phyloP scores from a whole-genome alignment of 2,329 filamentous ascomycete genomes.

The Penicillium concentricum region DNA sequence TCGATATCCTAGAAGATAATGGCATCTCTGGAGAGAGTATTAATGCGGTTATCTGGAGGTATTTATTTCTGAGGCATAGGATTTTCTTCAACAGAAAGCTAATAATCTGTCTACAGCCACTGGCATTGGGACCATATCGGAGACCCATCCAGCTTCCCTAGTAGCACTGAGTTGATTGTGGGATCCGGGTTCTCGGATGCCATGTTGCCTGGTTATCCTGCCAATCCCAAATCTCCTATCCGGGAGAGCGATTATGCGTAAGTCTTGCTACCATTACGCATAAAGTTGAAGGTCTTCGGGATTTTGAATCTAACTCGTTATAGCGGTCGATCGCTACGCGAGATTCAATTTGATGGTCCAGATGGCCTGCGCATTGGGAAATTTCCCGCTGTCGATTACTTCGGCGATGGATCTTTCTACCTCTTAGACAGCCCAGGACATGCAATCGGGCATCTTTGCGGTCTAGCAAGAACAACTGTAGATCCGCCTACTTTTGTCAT shows the following conservation, averaged over 20 bases:
- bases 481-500: constrained; percentile 22
- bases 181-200: neutral
- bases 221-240: constrained; percentile 20
- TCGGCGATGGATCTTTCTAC: constrained; percentile 58
- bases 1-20: constrained; percentile 25
- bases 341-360: constrained; percentile 16
- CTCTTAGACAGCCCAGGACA: constrained; percentile 42
- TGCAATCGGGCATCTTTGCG: constrained; percentile 21
- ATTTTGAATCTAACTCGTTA: neutral
- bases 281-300: neutral
- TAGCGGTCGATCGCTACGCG: constrained; percentile 14
- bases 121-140: constrained; percentile 33
- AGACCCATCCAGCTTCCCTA: constrained; percentile 26
- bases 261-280: neutral
- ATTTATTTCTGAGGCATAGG: neutral
- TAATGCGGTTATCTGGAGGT: constrained; percentile 21
- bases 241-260: constrained; percentile 14
- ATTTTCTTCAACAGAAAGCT: neutral
- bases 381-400: constrained; percentile 50
- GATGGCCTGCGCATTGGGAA: constrained; percentile 27
- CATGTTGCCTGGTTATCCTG: constrained; percentile 18
- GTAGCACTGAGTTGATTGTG: constrained; percentile 9
- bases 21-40: constrained; percentile 18
- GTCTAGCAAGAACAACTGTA: constrained; percentile 20
- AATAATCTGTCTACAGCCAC: constrained; percentile 12